These are phyloP conservation scores for Tuber umbilicatum DNA, from an alignment of 495 filamentous ascomycete species.

Conservation along the genomic window DNA sequence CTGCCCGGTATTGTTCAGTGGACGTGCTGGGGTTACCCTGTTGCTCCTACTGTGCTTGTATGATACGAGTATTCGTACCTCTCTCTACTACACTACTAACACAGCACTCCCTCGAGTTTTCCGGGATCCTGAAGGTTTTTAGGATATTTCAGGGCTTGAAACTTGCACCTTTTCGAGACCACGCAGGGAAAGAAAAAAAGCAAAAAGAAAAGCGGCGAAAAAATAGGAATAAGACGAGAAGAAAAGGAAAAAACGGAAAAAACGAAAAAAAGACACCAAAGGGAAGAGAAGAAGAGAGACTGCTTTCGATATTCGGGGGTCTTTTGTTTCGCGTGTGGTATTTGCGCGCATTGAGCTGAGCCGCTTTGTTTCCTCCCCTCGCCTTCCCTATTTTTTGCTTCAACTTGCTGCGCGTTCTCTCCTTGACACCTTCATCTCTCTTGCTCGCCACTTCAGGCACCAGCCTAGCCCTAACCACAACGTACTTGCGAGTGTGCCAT, in stretches of 20 bases:
- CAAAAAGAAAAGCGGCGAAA: not conserved
- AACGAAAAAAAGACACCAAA: not conserved
- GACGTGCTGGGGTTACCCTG: conserved; percentile 3
- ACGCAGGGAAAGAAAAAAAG: not conserved
- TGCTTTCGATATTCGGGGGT: not conserved
- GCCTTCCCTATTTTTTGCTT: not conserved
- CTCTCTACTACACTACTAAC: too few relatives aligned
- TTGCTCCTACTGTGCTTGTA: not conserved
- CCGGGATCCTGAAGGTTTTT: not conserved
- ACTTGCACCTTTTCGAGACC: not conserved
- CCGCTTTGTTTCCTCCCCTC: conserved; percentile 2
- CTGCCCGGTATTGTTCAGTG: not conserved
- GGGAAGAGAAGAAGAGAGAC: not conserved
- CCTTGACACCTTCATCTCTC: not conserved
- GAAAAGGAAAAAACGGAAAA: not conserved
- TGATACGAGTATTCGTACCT: not conserved
- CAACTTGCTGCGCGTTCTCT: not conserved
- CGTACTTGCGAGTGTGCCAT: not conserved
- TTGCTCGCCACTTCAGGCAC: conserved; percentile 2
- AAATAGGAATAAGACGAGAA: not conserved
- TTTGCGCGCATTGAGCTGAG: not conserved
- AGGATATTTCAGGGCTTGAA: not conserved
- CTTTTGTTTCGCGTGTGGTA: not conserved
- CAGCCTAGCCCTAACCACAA: not conserved
- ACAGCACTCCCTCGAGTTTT: not conserved